phyloP scores from a whole-genome alignment of 2,329 filamentous ascomycete species.

The Arthroderma uncinatum region DNA sequence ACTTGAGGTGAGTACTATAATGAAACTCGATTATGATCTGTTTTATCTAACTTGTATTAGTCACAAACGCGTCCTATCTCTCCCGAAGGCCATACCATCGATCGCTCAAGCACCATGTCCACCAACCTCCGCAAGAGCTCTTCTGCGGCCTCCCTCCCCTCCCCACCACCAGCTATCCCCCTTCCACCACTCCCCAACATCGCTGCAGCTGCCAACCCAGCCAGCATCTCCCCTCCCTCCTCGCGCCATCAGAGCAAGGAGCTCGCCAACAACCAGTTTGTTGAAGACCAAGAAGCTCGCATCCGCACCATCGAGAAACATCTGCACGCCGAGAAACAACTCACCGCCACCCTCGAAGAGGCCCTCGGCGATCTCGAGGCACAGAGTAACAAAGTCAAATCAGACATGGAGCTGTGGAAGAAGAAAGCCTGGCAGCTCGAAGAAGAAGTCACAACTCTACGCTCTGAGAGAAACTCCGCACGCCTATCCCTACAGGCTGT shows the following conservation, averaged over 20 bases:
- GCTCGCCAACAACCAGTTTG: constrained; percentile 63
- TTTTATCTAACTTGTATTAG: constrained; percentile 16
- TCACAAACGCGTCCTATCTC: constrained; percentile 31
- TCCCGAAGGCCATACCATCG: constrained; percentile 33
- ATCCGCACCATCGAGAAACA: constrained; percentile 96
- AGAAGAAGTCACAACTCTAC: constrained; percentile 44
- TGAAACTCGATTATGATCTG: no score
- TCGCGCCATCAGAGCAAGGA: constrained; percentile 75
- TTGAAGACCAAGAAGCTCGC: constrained; percentile 89
- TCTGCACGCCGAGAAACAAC: constrained; percentile 86
- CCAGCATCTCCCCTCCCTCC: constrained; percentile 47
- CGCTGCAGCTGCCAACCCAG: constrained; percentile 41
- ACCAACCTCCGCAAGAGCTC: constrained; percentile 74
- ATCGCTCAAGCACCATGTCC: constrained; percentile 47
- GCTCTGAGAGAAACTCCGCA: constrained; percentile 48
- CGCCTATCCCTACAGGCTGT: constrained; percentile 70
- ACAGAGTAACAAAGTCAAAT: constrained; percentile 82
- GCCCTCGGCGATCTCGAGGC: constrained; percentile 87
- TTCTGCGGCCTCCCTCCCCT: constrained; percentile 74
- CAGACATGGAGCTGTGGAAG: constrained; percentile 81
- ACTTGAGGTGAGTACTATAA: constrained; percentile 56
- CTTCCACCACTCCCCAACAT: constrained; percentile 73
- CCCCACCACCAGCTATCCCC: constrained; percentile 90
- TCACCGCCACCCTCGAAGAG: constrained; percentile 90
- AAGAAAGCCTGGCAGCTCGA: constrained; percentile 72